Conservation (phyloP, 805 yeast genomes). For the Kodamaea restingae region DNA sequence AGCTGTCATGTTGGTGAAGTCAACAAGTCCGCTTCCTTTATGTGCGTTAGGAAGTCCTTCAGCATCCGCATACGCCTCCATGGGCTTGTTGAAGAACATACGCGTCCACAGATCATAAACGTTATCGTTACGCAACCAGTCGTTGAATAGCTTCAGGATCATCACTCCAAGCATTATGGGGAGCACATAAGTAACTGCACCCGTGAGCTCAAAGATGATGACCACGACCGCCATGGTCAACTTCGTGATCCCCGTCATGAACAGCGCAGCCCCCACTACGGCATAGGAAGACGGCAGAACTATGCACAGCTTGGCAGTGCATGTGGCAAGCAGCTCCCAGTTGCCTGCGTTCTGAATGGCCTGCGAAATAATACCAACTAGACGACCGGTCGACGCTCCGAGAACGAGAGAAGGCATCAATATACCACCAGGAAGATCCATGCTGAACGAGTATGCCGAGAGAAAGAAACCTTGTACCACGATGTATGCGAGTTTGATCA, state of each 20-base stretch:
- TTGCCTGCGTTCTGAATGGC: conserved; percentile 39
- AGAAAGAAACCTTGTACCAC: conserved; percentile 51
- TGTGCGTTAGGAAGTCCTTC: conserved; percentile 22
- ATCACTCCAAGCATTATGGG: conserved; percentile 86
- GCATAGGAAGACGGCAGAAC: conserved; percentile 87
- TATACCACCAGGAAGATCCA: conserved; percentile 65
- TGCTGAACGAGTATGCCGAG: conserved; percentile 68
- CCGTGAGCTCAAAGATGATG: conserved; percentile 91
- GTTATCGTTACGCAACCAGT: conserved; percentile 53
- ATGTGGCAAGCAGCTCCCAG: conserved; percentile 33
- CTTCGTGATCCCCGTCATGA: conserved; percentile 75
- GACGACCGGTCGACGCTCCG: conserved; percentile 58
- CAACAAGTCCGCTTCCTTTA: conserved; percentile 38
- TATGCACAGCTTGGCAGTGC: conserved; percentile 48
- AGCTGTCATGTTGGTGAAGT: conserved; percentile 28
- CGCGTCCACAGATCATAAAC: conserved; percentile 54
- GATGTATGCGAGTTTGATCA: conserved; percentile 33
- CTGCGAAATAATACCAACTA: conserved; percentile 51
- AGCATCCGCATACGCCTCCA: neutral
- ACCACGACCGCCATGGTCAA: conserved; percentile 80
- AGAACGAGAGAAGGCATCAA: conserved; percentile 59
- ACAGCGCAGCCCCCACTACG: conserved; percentile 82
- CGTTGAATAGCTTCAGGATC: conserved; percentile 69
- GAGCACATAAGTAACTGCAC: conserved; percentile 76
- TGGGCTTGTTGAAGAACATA: conserved; percentile 23